Conservation (phyloP, 2,329 filamentous ascomycete species). For the Pyrenochaeta sp. region DNA sequence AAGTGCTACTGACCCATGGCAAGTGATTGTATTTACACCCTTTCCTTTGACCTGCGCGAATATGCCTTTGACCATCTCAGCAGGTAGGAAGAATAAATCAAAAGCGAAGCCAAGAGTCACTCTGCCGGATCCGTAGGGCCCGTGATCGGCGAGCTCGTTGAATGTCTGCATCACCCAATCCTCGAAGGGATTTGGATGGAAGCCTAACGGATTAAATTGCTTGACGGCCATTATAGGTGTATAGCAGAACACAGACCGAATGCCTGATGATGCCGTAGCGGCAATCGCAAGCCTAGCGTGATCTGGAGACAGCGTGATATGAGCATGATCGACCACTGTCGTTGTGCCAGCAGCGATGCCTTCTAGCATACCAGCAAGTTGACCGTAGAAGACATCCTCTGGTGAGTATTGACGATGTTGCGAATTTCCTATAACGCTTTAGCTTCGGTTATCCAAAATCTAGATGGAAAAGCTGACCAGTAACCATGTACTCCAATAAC, state of each 20-base stretch:
- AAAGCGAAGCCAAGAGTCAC: conserved; percentile 56
- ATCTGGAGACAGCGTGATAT: conserved; percentile 53
- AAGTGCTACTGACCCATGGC: conserved; percentile 42
- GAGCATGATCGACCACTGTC: conserved; percentile 63
- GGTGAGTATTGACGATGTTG: conserved; percentile 39
- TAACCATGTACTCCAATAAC: conserved; percentile 55
- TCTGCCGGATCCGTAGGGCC: conserved; percentile 38
- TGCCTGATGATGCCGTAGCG: conserved; percentile 55
- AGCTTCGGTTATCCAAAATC: conserved; percentile 51
- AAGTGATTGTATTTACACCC: conserved; percentile 54
- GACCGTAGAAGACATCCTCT: conserved; percentile 39
- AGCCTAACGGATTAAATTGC: conserved; percentile 59
- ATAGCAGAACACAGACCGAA: conserved; percentile 56
- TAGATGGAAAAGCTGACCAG: conserved; percentile 36
- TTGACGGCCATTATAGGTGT: conserved; percentile 42
- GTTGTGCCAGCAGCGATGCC: conserved; percentile 64
- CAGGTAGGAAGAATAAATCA: conserved; percentile 53
- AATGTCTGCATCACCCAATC: conserved; percentile 52
- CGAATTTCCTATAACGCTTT: conserved; percentile 50
- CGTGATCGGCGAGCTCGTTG: conserved; percentile 42
- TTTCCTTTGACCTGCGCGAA: conserved; percentile 50
- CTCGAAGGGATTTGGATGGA: conserved; percentile 57
- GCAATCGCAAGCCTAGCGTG: conserved; percentile 46
- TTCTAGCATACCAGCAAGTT: conserved; percentile 57
- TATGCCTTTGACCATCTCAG: conserved; percentile 47